Percentiles rank a stretch among this genome's conserved stretches.
These are phyloP conservation scores for Geosmithia flava DNA, from an alignment of 2,329 filamentous ascomycete genomes.

Conservation along the genomic window DNA sequence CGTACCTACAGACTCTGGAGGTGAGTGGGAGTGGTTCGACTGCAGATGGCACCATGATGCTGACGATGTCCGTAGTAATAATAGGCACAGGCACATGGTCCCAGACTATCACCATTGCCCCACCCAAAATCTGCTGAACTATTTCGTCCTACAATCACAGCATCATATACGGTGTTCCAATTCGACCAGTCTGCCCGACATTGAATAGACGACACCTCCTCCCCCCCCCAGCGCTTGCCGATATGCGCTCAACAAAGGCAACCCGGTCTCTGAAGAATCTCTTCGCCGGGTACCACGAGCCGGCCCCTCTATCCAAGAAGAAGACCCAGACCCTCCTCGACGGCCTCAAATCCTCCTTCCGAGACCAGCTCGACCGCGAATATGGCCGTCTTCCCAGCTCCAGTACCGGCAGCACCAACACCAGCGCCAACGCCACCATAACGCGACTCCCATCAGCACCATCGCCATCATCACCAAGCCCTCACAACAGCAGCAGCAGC, in stretches of 20 bases:
- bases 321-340: conserved; percentile 44
- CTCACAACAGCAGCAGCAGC: neutral
- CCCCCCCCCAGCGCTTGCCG: neutral
- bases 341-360: conserved; percentile 43
- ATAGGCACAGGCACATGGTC: too few relatives aligned
- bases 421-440: neutral
- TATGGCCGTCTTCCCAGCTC: conserved; percentile 31
- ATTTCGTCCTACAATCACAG: too few relatives aligned
- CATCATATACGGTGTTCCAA: too few relatives aligned
- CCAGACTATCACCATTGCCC: too few relatives aligned
- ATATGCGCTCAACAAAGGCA: conserved; percentile 25
- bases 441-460: conserved; percentile 18
- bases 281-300: conserved; percentile 34
- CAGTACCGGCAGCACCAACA: conserved; percentile 2
- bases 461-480: conserved; percentile 6
- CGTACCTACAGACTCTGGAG: too few relatives aligned
- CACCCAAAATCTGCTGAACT: too few relatives aligned
- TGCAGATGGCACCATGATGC: too few relatives aligned
- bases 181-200: too few relatives aligned
- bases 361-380: conserved; percentile 44
- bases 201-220: neutral
- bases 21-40: too few relatives aligned
- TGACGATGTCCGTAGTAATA: too few relatives aligned
- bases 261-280: conserved; percentile 23
- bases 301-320: conserved; percentile 33